phyloP scores from a whole-genome alignment of 2,329 filamentous ascomycete genomes.

The Colletotrichum lentis region DNA sequence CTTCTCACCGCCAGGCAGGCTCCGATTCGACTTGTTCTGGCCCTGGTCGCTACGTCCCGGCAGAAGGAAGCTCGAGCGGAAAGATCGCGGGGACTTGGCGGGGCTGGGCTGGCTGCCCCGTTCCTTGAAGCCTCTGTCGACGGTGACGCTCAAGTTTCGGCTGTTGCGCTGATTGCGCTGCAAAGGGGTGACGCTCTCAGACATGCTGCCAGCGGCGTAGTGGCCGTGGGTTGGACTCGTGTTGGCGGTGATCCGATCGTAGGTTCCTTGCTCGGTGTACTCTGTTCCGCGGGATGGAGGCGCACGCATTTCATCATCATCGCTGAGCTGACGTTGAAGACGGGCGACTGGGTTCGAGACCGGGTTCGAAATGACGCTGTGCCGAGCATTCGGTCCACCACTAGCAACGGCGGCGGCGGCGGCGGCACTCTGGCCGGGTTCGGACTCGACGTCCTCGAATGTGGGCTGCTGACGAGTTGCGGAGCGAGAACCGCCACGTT shows the following conservation, averaged over 20 bases:
- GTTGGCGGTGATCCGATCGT: conserved; percentile 76
- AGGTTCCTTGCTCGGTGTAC: conserved; percentile 76
- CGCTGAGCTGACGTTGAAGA: conserved; percentile 46
- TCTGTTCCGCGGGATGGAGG: conserved; percentile 83
- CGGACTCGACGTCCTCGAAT: conserved; percentile 45
- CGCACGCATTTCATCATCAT: conserved; percentile 62
- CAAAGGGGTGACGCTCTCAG: conserved; percentile 82
- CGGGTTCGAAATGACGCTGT: conserved; percentile 59
- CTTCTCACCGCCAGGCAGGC: conserved; percentile 77
- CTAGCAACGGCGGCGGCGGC: conserved; percentile 47
- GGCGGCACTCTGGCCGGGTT: conserved; percentile 50
- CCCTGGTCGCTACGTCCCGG: conserved; percentile 62
- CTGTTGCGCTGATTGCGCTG: conserved; percentile 56
- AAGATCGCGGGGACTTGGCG: conserved; percentile 76
- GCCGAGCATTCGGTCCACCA: conserved; percentile 55
- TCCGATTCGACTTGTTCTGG: conserved; percentile 61
- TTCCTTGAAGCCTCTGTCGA: conserved; percentile 67
- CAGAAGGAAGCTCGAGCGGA: conserved; percentile 77
- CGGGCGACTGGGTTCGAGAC: conserved; percentile 56
- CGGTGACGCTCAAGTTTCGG: conserved; percentile 62
- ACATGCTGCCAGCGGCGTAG: conserved; percentile 67
- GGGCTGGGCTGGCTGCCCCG: conserved; percentile 65
- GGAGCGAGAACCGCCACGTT: conserved; percentile 71
- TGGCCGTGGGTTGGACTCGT: conserved; percentile 74
- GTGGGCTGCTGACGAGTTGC: conserved; percentile 44